Conservation (phyloP, 2,329 filamentous ascomycete genomes). For the Colletotrichum agaves region DNA sequence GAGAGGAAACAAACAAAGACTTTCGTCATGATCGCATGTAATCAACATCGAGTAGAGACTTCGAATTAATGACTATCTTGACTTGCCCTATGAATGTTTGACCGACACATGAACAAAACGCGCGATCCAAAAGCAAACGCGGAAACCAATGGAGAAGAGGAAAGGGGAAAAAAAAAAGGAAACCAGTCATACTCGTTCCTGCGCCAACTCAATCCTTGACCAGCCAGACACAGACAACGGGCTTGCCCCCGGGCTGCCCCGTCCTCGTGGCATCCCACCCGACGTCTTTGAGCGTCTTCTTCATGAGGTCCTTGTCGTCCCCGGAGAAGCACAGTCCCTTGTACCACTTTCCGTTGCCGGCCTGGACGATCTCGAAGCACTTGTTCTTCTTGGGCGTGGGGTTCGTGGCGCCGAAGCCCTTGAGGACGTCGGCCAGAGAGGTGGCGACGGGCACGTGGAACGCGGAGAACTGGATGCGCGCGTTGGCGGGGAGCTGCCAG, state of each 20-base stretch:
- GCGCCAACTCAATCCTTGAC: slow-evolving; percentile 57
- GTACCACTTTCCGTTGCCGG: slow-evolving; percentile 68
- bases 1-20: too few species aligned
- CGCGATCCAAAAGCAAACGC: too few species aligned
- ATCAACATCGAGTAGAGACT: too few species aligned
- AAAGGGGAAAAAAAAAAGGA: too few species aligned
- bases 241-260: slow-evolving; percentile 59
- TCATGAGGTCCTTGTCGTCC: slow-evolving; percentile 59
- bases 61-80: too few species aligned
- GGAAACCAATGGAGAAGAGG: too few species aligned
- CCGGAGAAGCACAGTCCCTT: slow-evolving; percentile 63
- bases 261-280: slow-evolving; percentile 68
- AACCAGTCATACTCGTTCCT: background rate
- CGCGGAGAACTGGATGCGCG: slow-evolving; percentile 58
- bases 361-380: slow-evolving; percentile 66
- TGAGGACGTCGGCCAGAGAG: slow-evolving; percentile 66
- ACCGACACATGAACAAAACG: too few species aligned
- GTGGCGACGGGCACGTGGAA: slow-evolving; percentile 64
- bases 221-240: slow-evolving; percentile 70
- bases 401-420: slow-evolving; percentile 68
- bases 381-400: slow-evolving; percentile 61
- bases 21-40: too few species aligned
- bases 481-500: slow-evolving; percentile 60
- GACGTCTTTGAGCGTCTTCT: slow-evolving; percentile 62
- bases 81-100: too few species aligned